Percentiles rank a stretch among this genome's conserved stretches.
phyloP scores from a whole-genome alignment of 345 rosid genomes.

The rapeseed (Brassica napus) region Da-Ae NC_063442.1:1546501-1547000 shows the following conservation, averaged over 20 bases:
- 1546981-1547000: constrained; percentile 38
- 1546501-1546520: constrained; percentile 40
- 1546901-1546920: background rate
- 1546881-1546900: background rate
- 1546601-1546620: constrained; percentile 30
- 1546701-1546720: background rate
- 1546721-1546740: constrained; percentile 4
- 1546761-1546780: no score
- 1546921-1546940: background rate
- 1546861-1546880: constrained; percentile 10
- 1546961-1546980: constrained; percentile 36
- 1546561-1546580: constrained; percentile 44
- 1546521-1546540: constrained; percentile 71
- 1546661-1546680: background rate
- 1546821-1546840: background rate
- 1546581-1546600: constrained; percentile 44
- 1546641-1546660: constrained; percentile 21
- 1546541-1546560: constrained; percentile 91
- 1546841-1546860: constrained; percentile 20
- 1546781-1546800: no score
- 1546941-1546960: constrained; percentile 30
- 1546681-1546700: background rate
- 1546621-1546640: background rate
- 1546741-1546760: constrained; percentile 19
- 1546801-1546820: background rate